Base-by-base conservation (phyloP, 805 yeast genomes). In the Grigorovia humatica region DNA sequence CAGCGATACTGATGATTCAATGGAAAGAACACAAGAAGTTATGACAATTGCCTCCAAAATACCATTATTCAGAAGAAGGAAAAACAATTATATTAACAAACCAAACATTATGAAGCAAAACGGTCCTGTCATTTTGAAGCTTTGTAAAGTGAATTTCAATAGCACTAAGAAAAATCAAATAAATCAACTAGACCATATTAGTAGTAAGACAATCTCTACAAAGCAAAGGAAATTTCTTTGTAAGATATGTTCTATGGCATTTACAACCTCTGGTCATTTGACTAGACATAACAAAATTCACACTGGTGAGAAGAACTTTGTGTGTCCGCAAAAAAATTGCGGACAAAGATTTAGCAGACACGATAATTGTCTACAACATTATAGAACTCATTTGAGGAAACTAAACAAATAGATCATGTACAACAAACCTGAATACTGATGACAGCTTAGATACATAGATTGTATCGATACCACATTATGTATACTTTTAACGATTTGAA, bases 291-390 rank as follows among this genome's bases (percentile, higher is more conserved):
- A 83, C 55, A 72, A 96, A 47, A 87, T 88, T 43, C 96, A 90
- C 66, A 89, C 96, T 0, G 97, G 97, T 19, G 96, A 88, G 59
- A 77, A 89, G 59, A 88, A 87, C 58, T 93, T 85, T 65, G 70
- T 71, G 19, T 89, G 97, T 68, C 95, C 96, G 0, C 80, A 76
- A 68, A 84, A 83, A 17, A 82, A 83, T 12, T 89, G 97, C 70
- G 76, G 72, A 4, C 91, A 95, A 15, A 72, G 88, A 48, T 89
- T 89, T 62, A 88, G 96, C 48, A 78, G 96, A 62, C 96, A 88
- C 64, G 96, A 89, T 65, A 89, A 89, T 66, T 89, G 96, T 67
- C 85, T 87, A 82, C 96, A 89, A 64, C 96, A 89, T 63, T 87
- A 77, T 66, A 81, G 88, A 65, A 88, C 96, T 1, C 96, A 89